phyloP scores from a whole-genome alignment of 805 yeast genomes.

The Wickerhamiella siamensis region DNA sequence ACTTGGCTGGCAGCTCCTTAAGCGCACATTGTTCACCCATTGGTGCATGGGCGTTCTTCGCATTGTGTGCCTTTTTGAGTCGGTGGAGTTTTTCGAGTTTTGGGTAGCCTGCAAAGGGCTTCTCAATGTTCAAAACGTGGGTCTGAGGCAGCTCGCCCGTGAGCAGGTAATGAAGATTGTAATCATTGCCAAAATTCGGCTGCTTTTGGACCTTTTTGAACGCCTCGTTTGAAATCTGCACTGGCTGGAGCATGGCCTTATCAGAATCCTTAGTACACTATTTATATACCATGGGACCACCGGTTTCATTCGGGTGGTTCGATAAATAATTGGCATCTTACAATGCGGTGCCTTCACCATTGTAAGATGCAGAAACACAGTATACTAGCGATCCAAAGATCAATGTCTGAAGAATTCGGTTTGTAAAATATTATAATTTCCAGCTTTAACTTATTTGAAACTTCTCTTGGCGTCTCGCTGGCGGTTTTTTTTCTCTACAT shows the following conservation, averaged over 20 bases:
- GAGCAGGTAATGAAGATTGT: conserved; percentile 53
- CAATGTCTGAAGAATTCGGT: too few species aligned
- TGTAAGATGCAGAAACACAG: too few species aligned
- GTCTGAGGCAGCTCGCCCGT: conserved; percentile 47
- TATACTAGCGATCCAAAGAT: too few species aligned
- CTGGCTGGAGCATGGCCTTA: background rate
- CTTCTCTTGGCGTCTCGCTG: too few species aligned
- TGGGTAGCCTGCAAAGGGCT: conserved; percentile 75
- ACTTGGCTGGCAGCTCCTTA: conserved; percentile 39
- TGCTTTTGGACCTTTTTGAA: conserved; percentile 3
- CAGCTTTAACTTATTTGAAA: too few species aligned
- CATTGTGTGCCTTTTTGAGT: conserved; percentile 47
- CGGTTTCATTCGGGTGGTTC: too few species aligned
- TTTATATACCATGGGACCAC: background rate
- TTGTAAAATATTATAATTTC: too few species aligned
- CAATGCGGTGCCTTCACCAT: too few species aligned
- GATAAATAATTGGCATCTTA: too few species aligned
- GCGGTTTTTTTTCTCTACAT: too few species aligned
- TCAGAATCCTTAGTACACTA: background rate
- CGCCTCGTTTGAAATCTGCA: conserved; percentile 3
- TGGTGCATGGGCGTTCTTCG: conserved; percentile 41
- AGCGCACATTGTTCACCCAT: conserved; percentile 46
- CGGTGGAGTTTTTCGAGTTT: conserved; percentile 54
- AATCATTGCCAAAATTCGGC: conserved; percentile 47
- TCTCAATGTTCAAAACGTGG: conserved; percentile 48